phyloP scores from a whole-genome alignment of 2,329 filamentous ascomycete genomes.

The Lecanicillium sp. region DNA sequence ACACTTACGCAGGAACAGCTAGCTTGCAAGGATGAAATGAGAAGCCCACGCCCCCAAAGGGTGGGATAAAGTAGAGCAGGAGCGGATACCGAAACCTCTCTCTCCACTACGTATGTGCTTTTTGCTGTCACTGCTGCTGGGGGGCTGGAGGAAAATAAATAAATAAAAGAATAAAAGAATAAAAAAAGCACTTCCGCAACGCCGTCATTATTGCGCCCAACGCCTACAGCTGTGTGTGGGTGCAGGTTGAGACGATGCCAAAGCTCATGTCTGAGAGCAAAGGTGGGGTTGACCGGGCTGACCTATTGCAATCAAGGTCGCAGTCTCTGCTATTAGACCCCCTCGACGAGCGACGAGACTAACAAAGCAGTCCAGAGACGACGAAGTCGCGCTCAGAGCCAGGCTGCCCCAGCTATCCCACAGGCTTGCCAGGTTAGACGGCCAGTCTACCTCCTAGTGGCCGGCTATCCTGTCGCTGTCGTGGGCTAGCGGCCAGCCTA shows the following conservation, averaged over 20 bases:
- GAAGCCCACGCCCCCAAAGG: background rate
- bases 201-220: slow-evolving; percentile 4
- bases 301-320: slow-evolving; percentile 4
- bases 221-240: background rate
- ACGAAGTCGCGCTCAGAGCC: background rate
- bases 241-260: slow-evolving; percentile 11
- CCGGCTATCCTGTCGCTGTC: too few species aligned
- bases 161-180: slow-evolving; percentile 1
- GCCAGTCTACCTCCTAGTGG: too few species aligned
- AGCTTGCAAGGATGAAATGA: background rate
- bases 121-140: background rate
- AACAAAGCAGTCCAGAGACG: background rate
- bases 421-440: too few species aligned
- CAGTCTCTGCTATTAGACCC: slow-evolving; percentile 5
- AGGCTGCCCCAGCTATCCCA: too few species aligned
- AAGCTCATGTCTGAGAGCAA: slow-evolving; percentile 14
- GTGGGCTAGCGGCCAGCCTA: too few species aligned
- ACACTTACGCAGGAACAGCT: slow-evolving; percentile 5
- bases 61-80: slow-evolving; percentile 4
- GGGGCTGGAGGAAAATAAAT: background rate
- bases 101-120: slow-evolving; percentile 6
- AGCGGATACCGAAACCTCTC: background rate
- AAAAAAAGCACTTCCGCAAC: background rate
- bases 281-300: slow-evolving; percentile 10
- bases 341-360: background rate